These are phyloP conservation scores for Mucor sp. DNA, from an alignment of 371 early-diverging fungal genomes.

Conservation along the genomic window DNA sequence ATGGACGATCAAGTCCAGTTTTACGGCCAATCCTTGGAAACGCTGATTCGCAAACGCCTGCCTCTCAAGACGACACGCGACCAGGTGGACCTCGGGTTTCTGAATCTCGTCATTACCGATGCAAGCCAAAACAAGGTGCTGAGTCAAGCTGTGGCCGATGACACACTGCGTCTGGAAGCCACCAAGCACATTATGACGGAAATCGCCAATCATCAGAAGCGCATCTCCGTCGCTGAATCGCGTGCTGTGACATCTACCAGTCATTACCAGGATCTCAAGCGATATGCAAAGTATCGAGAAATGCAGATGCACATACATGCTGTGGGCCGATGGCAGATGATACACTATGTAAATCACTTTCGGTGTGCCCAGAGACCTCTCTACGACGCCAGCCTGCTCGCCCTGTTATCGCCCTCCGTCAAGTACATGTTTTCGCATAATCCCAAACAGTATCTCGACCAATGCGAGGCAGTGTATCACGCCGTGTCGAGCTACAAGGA, in stretches of 20 bases:
- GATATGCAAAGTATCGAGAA: constrained; percentile 41
- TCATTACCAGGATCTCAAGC: constrained; percentile 41
- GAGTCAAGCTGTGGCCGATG: constrained; percentile 36
- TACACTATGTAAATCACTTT: constrained; percentile 40
- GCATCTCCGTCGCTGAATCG: constrained; percentile 28
- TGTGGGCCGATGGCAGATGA: constrained; percentile 35
- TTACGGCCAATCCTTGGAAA: constrained; percentile 44
- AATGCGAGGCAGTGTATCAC: constrained; percentile 21
- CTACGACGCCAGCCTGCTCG: constrained; percentile 46
- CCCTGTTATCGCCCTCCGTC: background rate
- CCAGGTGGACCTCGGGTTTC: constrained; percentile 36
- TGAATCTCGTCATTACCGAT: constrained; percentile 50
- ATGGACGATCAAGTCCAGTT: constrained; percentile 58
- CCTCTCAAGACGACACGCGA: background rate
- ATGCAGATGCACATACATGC: constrained; percentile 20
- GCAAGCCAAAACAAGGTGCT: constrained; percentile 24
- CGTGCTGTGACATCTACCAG: constrained; percentile 25
- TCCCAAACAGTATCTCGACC: constrained; percentile 31
- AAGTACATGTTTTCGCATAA: constrained; percentile 11
- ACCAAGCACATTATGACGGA: constrained; percentile 33
- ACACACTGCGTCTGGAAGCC: constrained; percentile 48
- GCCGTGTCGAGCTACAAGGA: constrained; percentile 48
- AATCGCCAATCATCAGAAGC: constrained; percentile 30
- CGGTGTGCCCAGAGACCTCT: constrained; percentile 43
- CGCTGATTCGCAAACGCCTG: background rate